Evolutionary conservation across 116 monocot species (phyloP).

Genomic region (Phalaenopsis hybrid): DNA sequence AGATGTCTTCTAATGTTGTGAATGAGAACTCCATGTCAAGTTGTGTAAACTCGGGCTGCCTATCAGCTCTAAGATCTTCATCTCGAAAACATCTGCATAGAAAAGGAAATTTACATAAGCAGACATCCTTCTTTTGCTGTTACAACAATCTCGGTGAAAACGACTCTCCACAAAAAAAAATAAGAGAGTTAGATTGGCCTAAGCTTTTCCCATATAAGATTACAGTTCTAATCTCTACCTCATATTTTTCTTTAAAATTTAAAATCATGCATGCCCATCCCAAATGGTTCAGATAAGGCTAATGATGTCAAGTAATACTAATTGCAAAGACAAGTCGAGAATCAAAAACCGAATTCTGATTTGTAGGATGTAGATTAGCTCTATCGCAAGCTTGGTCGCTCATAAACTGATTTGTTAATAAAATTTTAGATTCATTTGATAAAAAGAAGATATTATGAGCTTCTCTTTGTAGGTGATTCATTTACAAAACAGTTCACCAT

Average conservation of each 20-base stretch:
- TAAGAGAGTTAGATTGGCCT: background rate
- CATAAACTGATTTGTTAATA: background rate
- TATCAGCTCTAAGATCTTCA: constrained; percentile 97
- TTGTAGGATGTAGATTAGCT: background rate
- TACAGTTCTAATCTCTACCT: background rate
- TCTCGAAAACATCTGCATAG: constrained; percentile 87
- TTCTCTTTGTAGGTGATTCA: background rate
- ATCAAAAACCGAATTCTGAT: background rate
- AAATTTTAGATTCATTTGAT: background rate
- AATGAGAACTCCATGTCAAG: constrained; percentile 98
- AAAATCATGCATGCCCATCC: background rate
- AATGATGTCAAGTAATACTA: background rate
- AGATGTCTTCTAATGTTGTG: constrained; percentile 92
- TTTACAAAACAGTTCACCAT: background rate
- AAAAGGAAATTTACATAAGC: background rate
- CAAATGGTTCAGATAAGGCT: background rate
- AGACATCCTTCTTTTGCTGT: background rate
- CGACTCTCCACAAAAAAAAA: background rate
- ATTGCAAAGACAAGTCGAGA: background rate
- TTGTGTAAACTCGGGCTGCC: constrained; percentile 98
- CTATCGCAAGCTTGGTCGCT: background rate
- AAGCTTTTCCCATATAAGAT: background rate
- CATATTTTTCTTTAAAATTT: background rate
- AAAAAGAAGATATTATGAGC: too few relatives aligned
- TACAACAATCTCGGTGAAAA: background rate